phyloP scores from a whole-genome alignment of 805 yeast species.

The Lachancea dasiensis region DNA sequence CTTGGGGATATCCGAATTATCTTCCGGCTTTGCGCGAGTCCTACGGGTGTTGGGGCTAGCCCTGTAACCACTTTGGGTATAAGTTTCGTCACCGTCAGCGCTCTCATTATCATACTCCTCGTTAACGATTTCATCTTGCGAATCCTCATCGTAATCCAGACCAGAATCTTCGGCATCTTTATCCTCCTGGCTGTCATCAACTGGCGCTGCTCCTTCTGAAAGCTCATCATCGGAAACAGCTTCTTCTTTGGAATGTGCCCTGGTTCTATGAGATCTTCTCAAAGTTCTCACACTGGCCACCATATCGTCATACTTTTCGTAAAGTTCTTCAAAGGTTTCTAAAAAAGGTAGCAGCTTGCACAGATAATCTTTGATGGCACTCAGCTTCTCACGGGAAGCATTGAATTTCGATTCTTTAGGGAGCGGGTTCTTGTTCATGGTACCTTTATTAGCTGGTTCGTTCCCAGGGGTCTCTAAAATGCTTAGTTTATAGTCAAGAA shows the following conservation, averaged over 20 bases:
- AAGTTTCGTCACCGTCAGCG: slow-evolving; percentile 4
- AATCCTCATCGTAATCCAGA: slow-evolving; percentile 6
- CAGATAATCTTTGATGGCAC: slow-evolving; percentile 18
- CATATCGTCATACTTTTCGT: slow-evolving; percentile 46
- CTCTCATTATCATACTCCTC: slow-evolving; percentile 9
- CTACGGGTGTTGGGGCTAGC: slow-evolving; percentile 1
- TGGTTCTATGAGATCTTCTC: slow-evolving; percentile 26
- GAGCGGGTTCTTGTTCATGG: slow-evolving; percentile 15
- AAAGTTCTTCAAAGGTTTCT: slow-evolving; percentile 58
- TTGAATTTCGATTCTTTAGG: slow-evolving; percentile 23
- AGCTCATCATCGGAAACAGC: slow-evolving; percentile 12
- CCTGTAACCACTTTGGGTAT: slow-evolving; percentile 4
- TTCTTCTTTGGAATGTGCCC: slow-evolving; percentile 12
- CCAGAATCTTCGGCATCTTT: slow-evolving; percentile 13
- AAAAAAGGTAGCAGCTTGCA: slow-evolving; percentile 37
- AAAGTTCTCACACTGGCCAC: slow-evolving; percentile 25
- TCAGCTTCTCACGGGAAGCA: slow-evolving; percentile 20
- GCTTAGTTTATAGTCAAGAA: slow-evolving; percentile 19
- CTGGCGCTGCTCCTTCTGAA: slow-evolving; percentile 10
- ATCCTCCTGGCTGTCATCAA: slow-evolving; percentile 11
- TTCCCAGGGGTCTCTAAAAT: slow-evolving; percentile 7
- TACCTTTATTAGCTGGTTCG: slow-evolving; percentile 7
- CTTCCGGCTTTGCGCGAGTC: neutral
- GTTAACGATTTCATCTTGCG: slow-evolving; percentile 9
- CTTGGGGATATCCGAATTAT: neutral